Evolutionary conservation across 768 basidiomycete genomes (phyloP), one percentile per base, ranked within the genome.

Genomic region (Boletus rufocinnamomeus): DNA sequence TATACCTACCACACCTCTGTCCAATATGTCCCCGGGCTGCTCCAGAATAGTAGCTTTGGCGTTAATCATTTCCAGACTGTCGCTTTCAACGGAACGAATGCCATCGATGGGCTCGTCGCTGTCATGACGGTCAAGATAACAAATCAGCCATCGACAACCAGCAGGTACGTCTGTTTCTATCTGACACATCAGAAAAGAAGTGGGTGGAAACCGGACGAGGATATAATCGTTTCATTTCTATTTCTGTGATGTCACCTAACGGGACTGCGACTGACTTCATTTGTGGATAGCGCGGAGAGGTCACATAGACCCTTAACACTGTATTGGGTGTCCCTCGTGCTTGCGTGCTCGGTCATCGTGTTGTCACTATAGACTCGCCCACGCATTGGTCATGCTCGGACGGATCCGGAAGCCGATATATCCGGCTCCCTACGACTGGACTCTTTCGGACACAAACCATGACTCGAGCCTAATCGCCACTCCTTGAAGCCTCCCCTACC

Each of bases 61-160:
- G 82, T 93, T 50, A 93, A 91, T 68, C 90, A 93, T 70, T 81
- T 79, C 62, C 38, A 72, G 8, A 76, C 74, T 9, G 91, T 92
- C 6, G 76, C 69, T 13, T 70, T 79, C 7, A 71, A 81, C 53
- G 74, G 78, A n/a, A 69, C 74, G n/a, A 84, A 82, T 60, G 83
- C 91, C 2, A 78, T 86, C 1, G 95, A 98, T 69, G 95, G 95
- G 2, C 75, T 93, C 13, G 88, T 95, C 4, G 92, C 90, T 0
- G 76, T 97, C 2, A 63, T 95, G 63, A 84, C 84, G 1, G 87
- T 95, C 48, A 82, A 80, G 65, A 86, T 96, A 43, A 80, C 83
- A 1, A 66, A 57, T 28, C 55, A 54, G 38, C 81, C 82, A 3
- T 28, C 67, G 6, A 27, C 63, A 5, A 41, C 64, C 1, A 70